Conservation (phyloP, 2,329 filamentous ascomycete genomes). For the Decorospora gaudefroyi region DNA sequence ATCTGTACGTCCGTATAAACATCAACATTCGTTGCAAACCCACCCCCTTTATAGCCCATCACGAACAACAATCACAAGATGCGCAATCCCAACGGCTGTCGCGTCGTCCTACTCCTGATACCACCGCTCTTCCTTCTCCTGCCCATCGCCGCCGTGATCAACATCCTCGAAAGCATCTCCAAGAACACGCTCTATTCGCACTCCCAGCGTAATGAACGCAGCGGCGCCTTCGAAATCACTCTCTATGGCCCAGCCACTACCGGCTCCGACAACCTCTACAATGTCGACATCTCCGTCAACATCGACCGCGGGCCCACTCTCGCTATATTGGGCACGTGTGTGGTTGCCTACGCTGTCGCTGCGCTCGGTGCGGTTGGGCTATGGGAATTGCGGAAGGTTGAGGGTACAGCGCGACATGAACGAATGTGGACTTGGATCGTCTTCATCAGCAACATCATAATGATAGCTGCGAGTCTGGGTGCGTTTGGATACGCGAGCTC, state of each 20-base stretch:
- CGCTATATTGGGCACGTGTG: slow-evolving; percentile 25
- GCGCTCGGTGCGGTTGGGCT: slow-evolving; percentile 29
- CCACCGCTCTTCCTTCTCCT: slow-evolving; percentile 33
- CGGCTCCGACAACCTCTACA: slow-evolving; percentile 8
- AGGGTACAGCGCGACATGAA: slow-evolving; percentile 30
- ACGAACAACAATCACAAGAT: too few species aligned
- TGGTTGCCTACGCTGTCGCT: slow-evolving; percentile 24
- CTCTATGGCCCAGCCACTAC: slow-evolving; percentile 15
- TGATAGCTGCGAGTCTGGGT: slow-evolving; percentile 23
- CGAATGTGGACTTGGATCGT: slow-evolving; percentile 35
- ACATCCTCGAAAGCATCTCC: slow-evolving; percentile 37
- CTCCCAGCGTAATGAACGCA: slow-evolving; percentile 16
- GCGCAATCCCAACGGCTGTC: slow-evolving; percentile 28
- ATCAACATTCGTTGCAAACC: too few species aligned
- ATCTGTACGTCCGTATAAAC: too few species aligned
- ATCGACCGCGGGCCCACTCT: slow-evolving; percentile 19
- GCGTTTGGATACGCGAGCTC: slow-evolving; percentile 30
- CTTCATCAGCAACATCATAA: slow-evolving; percentile 22
- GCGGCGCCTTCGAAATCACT: slow-evolving; percentile 17
- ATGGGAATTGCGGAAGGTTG: slow-evolving; percentile 38
- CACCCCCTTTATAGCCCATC: too few species aligned
- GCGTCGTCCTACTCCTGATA: slow-evolving; percentile 27
- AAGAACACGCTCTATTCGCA: slow-evolving; percentile 19
- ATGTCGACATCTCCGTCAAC: slow-evolving; percentile 18
- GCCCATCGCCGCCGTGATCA: slow-evolving; percentile 24